Conservation (phyloP, 1,284 basidiomycete genomes). For the Vanrija sp. region DNA sequence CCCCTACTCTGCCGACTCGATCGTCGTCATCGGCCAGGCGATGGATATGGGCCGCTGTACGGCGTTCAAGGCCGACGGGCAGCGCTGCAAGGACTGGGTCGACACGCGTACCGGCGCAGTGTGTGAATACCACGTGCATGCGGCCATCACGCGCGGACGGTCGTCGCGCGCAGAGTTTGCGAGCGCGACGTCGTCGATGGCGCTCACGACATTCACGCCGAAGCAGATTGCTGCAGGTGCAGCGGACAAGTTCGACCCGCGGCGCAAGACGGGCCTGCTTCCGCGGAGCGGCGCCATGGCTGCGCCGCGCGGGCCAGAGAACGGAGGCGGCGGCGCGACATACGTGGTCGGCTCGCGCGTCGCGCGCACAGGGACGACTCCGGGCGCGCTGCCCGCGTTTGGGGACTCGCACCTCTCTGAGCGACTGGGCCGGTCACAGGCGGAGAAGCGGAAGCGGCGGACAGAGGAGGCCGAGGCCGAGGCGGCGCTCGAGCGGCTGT, state of each 20-base stretch:
- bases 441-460: conserved; percentile 62
- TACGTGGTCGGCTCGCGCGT: conserved; percentile 70
- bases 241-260: conserved; percentile 59
- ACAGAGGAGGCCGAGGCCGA: conserved; percentile 61
- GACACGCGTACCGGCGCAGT: conserved; percentile 70
- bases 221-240: too few species aligned
- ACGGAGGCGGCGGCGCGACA: conserved; percentile 57
- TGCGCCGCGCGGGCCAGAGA: conserved; percentile 28
- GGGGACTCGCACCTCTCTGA: conserved; percentile 57
- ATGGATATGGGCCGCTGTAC: conserved; percentile 79
- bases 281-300: conserved; percentile 27
- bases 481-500: conserved; percentile 56
- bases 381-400: conserved; percentile 24
- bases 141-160: conserved; percentile 68
- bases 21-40: conserved; percentile 80
- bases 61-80: conserved; percentile 72
- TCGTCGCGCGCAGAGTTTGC: conserved; percentile 73
- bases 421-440: conserved; percentile 62
- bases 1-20: conserved; percentile 71
- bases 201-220: conserved; percentile 13
- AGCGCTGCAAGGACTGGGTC: conserved; percentile 76
- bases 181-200: conserved; percentile 20
- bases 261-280: conserved; percentile 48
- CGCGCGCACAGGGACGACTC: conserved; percentile 50
- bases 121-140: conserved; percentile 84